Base-by-base conservation (phyloP, 495 filamentous ascomycete genomes). In the Sporormia fimetaria region DNA sequence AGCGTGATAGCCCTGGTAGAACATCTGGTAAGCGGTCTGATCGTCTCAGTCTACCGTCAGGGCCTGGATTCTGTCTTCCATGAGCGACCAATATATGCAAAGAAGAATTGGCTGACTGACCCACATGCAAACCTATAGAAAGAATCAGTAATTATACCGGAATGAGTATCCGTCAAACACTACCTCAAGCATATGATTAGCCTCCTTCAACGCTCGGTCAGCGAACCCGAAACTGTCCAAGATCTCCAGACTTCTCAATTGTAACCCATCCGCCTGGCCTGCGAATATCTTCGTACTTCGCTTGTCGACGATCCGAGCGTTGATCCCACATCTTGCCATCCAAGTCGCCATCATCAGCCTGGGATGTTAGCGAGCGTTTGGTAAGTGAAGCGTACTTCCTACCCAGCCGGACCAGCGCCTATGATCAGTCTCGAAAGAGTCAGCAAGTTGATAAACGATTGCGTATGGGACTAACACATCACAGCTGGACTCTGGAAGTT, bases 161-260 rank as follows among this genome's bases (percentile, higher is more conserved):
- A 40, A 17, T 9, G 20, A 37, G 21, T 18, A 18, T n/a, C 14
- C 36, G 44, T 58, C 59, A 6, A 65, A 50, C 60, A 73, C 8
- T 49, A 51, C 48, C 42, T 51, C 48, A 26, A 51, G 41, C 42
- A 51, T 67, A 40, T 73, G 65, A 52, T 74, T 69, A 6, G 66
- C 63, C 44, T 81, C 78, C 27, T 76, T 71, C 63, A 67, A 70
- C 5, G 68, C 69, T 11, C 70, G 64, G 40, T 81, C 70, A 2
- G 62, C 70, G 39, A 82, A 70, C 4, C 74, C 77, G 49, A 82
- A 74, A 40, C 71, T 74, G 38, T 83, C 78, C 17, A 81, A 73
- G 10, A 80, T 70, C 54, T 81, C 77, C 10, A 78, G 51, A 3
- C 66, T 77, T n/a, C 78, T 67, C 21, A 61, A 56, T 45, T 70